Base-by-base conservation (phyloP, 2,329 filamentous ascomycete species). In the Fusarium miscanthi region DNA sequence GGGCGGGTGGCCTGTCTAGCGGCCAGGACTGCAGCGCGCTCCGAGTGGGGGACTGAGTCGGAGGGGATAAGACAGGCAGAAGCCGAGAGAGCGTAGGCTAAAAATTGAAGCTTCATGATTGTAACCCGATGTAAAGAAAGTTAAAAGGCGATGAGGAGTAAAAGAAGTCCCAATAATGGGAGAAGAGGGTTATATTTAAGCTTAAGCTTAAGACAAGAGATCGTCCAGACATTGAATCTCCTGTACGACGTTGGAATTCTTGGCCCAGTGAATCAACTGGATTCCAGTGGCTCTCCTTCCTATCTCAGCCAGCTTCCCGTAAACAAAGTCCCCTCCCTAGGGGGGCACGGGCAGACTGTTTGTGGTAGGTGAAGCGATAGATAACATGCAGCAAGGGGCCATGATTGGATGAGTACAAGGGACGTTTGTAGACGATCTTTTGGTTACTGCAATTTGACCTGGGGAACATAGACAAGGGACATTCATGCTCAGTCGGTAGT, bases 1-100 rank as follows among this genome's bases (percentile, higher is more conserved):
- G 63, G 71, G 48, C 78, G 75, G 59, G 54, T 49, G 11, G 73
- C 41, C 19, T 69, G 66, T n/a, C 63, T 53, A 8, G 62, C 52
- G 19, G 58, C 49, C 16, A 73, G 46, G 37, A 42, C 48, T 17
- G 53, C 73, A 57, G 51, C 57, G 19, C 71, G 71, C 46, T 51
- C 53, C 46, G 48, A 64, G 31, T 66, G 57, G 33, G 64, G 70
- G 42, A 78, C 74, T 10, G 74, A 70, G 64, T 85, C 83, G 42
- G 81, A 79, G 17, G 81, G 80, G 46, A 84, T 77, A 19, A 85
- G 81, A 63, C 87, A 79, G 33, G 76, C 73, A n/a, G 74, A 74
- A 37, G 76, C 64, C n/a, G 72, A 69, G 40, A 79, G 70, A 40
- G 69, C 63, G n/a, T 74, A 66, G 33, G 77, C 27, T 13, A 72